phyloP scores from a whole-genome alignment of 1,284 basidiomycete genomes.

The Sutorius eximius region DNA sequence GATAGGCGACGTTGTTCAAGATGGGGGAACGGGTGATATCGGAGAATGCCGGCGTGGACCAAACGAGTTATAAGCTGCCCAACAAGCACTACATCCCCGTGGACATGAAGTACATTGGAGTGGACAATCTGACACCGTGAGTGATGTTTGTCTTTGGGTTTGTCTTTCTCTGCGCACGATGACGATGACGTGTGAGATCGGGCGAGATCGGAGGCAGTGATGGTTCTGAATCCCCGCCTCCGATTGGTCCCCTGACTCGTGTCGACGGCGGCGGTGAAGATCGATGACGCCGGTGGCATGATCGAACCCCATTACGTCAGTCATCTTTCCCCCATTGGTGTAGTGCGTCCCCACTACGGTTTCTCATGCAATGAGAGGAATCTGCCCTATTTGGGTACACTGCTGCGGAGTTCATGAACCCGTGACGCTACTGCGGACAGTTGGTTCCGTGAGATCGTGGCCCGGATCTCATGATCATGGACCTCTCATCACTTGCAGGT shows the following conservation, averaged over 20 bases:
- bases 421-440: constrained; percentile 7
- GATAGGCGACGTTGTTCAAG: constrained; percentile 85
- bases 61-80: constrained; percentile 77
- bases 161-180: not conserved
- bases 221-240: not conserved
- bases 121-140: constrained; percentile 54
- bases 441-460: constrained; percentile 12
- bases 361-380: not conserved
- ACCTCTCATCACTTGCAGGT: constrained; percentile 2
- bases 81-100: constrained; percentile 94
- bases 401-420: constrained; percentile 12
- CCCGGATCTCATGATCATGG: constrained; percentile 12
- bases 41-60: constrained; percentile 61
- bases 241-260: constrained; percentile 12
- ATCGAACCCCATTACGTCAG: constrained; percentile 25
- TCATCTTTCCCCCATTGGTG: constrained; percentile 2
- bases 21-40: constrained; percentile 77
- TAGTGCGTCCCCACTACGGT: not conserved
- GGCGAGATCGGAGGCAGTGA: constrained; percentile 14
- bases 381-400: constrained; percentile 5
- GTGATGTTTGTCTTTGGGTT: constrained; percentile 19
- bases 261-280: constrained; percentile 21
- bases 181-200: constrained; percentile 26
- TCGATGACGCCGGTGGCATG: constrained; percentile 33
- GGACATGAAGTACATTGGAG: constrained; percentile 65